Evolutionary conservation across 2,329 filamentous ascomycete genomes (phyloP), one percentile per base, ranked within the genome.

Genomic region (Alternaria sp.): DNA sequence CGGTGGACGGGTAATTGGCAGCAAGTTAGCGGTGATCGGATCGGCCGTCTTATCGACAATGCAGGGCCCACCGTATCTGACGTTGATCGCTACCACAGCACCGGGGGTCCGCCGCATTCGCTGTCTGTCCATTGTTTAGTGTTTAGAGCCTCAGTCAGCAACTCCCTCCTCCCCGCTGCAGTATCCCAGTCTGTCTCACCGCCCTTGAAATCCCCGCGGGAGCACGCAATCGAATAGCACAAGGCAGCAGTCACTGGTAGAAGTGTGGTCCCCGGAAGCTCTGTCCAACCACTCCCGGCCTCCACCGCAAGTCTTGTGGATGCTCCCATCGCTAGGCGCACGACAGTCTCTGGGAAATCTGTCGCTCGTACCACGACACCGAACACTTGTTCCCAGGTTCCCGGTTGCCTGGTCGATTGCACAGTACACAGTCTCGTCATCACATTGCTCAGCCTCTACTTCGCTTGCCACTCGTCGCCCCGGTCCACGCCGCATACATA

Each of bases 301-400:
- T 61, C 64, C 65, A 65, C 65, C 57, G 61, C 49, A 51, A 44
- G 56, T 53, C 60, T 67, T 58, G 71, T 76, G 69, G 62, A 76
- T 76, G 74, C 59, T 63, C 58, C 51, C 59, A 42, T 44, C 36
- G 34, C 61, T 36, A 51, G 62, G 61, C 57, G 54, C 62, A 61
- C 62, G 62, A 67, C 69, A 64, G 55, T 60, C 61, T 65, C 65
- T 73, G 62, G 69, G 66, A 63, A 65, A 66, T 57, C 57, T 61
- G 62, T 64, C 53, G 62, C 65, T 65, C 26, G 63, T 67, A 61
- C 58, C 57, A 65, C 66, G 32, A 55, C 60, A 47, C 46, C 62
- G 46, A 57, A 57, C 63, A 46, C 51, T 55, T 57, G 39, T 60
- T 51, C 26, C 55, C 42, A 54, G 39, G 41, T 57, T 51, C 28